phyloP scores from a whole-genome alignment of 2,329 filamentous ascomycete genomes.

The Chaetothyriales sp. region DNA sequence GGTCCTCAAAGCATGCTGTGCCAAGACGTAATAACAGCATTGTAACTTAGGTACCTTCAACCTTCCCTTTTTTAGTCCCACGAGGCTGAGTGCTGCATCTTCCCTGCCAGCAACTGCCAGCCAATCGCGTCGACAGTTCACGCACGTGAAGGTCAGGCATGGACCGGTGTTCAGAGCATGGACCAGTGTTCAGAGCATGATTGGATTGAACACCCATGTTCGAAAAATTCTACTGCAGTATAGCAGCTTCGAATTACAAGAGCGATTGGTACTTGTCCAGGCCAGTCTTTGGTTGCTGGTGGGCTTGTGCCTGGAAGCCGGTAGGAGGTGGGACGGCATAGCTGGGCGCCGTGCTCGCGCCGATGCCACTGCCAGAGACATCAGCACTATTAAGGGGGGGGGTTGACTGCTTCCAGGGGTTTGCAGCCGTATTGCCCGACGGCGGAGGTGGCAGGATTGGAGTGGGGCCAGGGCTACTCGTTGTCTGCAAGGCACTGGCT shows the following conservation, averaged over 20 bases:
- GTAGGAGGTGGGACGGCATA: conserved; percentile 2
- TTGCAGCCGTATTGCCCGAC: conserved; percentile 12
- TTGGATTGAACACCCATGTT: not conserved
- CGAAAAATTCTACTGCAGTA: not conserved
- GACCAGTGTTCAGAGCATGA: not conserved
- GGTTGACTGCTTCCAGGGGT: conserved; percentile 10
- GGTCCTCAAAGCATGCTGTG: not conserved
- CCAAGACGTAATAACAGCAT: not conserved
- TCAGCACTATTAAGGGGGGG: conserved; percentile 2
- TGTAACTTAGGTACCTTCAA: too few relatives aligned
- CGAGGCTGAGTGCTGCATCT: too few relatives aligned
- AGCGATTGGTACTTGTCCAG: conserved; percentile 46
- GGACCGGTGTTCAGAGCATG: not conserved
- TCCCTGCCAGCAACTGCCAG: not conserved
- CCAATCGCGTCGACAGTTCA: too few relatives aligned
- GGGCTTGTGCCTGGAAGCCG: conserved; percentile 10
- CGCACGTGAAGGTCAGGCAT: not conserved
- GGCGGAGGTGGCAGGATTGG: conserved; percentile 23
- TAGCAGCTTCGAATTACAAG: conserved; percentile 24
- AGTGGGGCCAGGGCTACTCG: not conserved
- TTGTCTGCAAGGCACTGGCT: conserved; percentile 4
- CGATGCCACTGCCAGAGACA: conserved; percentile 4
- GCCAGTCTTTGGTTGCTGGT: conserved; percentile 26
- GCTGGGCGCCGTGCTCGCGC: conserved; percentile 15
- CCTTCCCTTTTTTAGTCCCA: too few relatives aligned